A percentile compares a stretch with the other conserved stretches of the same genome.
phyloP scores from a whole-genome alignment of 495 filamentous ascomycete species.

The Pyrenula aspistea region DNA sequence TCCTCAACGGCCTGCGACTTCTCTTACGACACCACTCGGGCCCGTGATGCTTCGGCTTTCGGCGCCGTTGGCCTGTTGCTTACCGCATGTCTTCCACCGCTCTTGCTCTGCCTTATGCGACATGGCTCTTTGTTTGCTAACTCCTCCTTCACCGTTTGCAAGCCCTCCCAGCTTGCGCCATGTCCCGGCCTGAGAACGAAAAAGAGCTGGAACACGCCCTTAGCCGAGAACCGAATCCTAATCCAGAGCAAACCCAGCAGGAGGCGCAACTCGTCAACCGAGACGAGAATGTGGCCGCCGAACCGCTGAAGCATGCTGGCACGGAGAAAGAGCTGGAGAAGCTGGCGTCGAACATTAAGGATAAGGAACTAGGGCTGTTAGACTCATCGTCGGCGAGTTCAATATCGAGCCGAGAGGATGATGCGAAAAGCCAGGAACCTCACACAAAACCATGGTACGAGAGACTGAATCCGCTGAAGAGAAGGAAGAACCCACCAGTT shows the following conservation, averaged over 20 bases:
- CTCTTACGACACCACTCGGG: neutral
- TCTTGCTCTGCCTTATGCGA: neutral
- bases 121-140: neutral
- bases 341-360: slow-evolving; percentile 4
- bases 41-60: neutral
- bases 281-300: neutral
- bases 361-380: slow-evolving; percentile 1
- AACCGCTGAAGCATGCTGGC: neutral
- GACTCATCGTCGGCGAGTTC: neutral
- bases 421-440: slow-evolving; percentile 12
- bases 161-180: neutral
- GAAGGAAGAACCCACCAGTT: slow-evolving; percentile 36
- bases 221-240: neutral
- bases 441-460: slow-evolving; percentile 38
- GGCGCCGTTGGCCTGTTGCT: neutral
- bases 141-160: neutral
- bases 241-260: neutral
- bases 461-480: slow-evolving; percentile 42
- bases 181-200: neutral
- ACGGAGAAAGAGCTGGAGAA: slow-evolving; percentile 5
- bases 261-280: neutral
- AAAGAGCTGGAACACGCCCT: slow-evolving; percentile 1
- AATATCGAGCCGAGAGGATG: neutral
- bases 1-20: neutral
- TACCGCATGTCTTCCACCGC: neutral